phyloP scores from a whole-genome alignment of 495 filamentous ascomycete species.

The Staphylotrichum longicolle region DNA sequence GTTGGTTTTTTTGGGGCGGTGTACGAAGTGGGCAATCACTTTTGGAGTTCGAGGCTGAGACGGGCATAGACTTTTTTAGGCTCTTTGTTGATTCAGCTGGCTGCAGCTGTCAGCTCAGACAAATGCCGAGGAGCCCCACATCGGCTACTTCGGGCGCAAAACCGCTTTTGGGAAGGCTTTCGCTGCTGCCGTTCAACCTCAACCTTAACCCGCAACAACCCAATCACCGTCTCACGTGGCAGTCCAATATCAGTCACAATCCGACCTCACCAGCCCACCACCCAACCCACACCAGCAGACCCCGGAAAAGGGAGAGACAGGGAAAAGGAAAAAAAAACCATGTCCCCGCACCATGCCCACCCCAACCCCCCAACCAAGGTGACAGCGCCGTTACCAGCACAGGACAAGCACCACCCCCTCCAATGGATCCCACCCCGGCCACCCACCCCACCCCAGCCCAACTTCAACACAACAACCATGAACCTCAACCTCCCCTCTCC shows the following conservation, averaged over 20 bases:
- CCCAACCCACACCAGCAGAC: not conserved
- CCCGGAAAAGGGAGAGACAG: not conserved
- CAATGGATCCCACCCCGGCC: not conserved
- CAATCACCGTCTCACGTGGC: no score
- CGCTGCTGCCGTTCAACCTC: not conserved
- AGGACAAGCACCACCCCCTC: not conserved
- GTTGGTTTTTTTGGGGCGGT: no score
- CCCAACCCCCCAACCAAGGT: not conserved
- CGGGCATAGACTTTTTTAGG: no score
- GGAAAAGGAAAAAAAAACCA: not conserved
- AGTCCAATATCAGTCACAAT: not conserved
- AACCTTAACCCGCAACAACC: not conserved
- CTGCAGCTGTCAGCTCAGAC: no score
- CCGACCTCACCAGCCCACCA: not conserved
- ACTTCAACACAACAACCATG: not conserved
- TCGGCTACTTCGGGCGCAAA: no score
- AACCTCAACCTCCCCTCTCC: not conserved
- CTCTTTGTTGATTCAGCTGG: no score
- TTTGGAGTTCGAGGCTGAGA: no score
- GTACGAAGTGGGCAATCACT: no score
- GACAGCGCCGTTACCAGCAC: not conserved
- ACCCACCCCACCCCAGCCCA: not conserved
- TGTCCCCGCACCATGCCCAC: slow-evolving; percentile 13
- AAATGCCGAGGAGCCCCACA: no score
- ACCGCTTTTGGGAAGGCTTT: no score